Evolutionary conservation across 192 early-diverging fungal genomes (phyloP).

Genomic region (Oehlia diaphana): DNA sequence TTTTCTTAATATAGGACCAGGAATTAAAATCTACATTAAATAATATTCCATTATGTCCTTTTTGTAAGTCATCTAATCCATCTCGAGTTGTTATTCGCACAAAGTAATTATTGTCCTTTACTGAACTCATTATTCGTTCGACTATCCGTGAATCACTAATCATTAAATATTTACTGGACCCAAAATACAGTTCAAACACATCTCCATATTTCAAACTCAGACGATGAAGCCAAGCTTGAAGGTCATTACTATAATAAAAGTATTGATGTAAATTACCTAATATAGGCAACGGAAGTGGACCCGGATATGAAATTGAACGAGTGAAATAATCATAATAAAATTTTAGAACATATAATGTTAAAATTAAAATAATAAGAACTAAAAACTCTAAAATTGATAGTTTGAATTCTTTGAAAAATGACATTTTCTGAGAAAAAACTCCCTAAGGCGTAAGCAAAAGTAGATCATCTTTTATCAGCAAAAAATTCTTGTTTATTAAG

Average conservation of each 20-base stretch:
- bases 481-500: too few relatives aligned
- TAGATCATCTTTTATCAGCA: too few relatives aligned
- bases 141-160: conserved; percentile 4
- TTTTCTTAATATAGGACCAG: conserved; percentile 10
- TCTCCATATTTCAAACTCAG: conserved; percentile 22
- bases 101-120: conserved; percentile 17
- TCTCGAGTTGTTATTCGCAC: neutral
- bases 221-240: conserved; percentile 5
- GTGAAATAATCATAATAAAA: conserved; percentile 20
- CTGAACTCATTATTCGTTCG: conserved; percentile 9
- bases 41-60: neutral
- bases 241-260: neutral
- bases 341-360: neutral
- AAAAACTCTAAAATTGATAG: neutral
- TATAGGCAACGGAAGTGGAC: conserved; percentile 17
- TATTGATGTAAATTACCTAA: conserved; percentile 20
- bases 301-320: conserved; percentile 8
- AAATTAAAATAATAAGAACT: neutral
- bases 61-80: conserved; percentile 8
- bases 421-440: neutral
- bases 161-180: conserved; percentile 17
- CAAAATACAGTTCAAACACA: conserved; percentile 19
- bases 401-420: neutral
- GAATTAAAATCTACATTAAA: conserved; percentile 7
- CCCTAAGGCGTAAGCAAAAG: too few relatives aligned